Conservation (phyloP, 2,329 filamentous ascomycete species). For the Fusarium sambucinum region DNA sequence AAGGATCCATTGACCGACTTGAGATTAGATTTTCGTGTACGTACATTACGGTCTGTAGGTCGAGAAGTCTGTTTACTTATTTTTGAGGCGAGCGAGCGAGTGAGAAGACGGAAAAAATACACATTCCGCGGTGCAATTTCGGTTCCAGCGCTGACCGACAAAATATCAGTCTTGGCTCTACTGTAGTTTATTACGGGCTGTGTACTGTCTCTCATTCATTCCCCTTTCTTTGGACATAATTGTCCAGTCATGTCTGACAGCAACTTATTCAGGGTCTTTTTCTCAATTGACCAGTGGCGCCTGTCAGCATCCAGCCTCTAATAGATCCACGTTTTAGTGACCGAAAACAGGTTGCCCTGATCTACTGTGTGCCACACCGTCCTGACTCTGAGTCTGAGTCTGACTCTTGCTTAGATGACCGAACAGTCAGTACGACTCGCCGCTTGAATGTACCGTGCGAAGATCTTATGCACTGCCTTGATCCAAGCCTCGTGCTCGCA, state of each 20-base stretch:
- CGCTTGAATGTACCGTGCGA: slow-evolving; percentile 14
- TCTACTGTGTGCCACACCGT: slow-evolving; percentile 42
- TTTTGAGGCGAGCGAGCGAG: slow-evolving; percentile 19
- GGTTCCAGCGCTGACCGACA: slow-evolving; percentile 32
- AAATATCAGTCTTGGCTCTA: background rate
- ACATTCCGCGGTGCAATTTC: slow-evolving; percentile 43
- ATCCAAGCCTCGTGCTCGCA: slow-evolving; percentile 24
- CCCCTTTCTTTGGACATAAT: slow-evolving; percentile 1
- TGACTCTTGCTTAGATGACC: background rate
- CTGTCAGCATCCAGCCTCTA: slow-evolving; percentile 36
- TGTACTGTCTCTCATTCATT: background rate
- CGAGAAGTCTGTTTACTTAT: background rate
- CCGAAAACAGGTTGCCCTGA: slow-evolving; percentile 26
- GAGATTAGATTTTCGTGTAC: slow-evolving; percentile 9
- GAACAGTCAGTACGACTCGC: slow-evolving; percentile 16
- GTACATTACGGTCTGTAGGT: slow-evolving; percentile 10
- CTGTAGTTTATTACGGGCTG: background rate
- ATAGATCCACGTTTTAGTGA: slow-evolving; percentile 39
- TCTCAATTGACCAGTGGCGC: slow-evolving; percentile 38
- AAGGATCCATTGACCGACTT: slow-evolving; percentile 37
- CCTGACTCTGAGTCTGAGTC: slow-evolving; percentile 12
- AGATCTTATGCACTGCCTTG: slow-evolving; percentile 20
- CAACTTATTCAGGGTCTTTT: slow-evolving; percentile 8
- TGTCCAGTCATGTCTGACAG: slow-evolving; percentile 18
- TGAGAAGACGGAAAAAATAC: background rate